A percentile compares a stretch with the other conserved stretches of the same genome.
phyloP scores from a whole-genome alignment of 495 filamentous ascomycete species.

The Hypoxylon fuscum region DNA sequence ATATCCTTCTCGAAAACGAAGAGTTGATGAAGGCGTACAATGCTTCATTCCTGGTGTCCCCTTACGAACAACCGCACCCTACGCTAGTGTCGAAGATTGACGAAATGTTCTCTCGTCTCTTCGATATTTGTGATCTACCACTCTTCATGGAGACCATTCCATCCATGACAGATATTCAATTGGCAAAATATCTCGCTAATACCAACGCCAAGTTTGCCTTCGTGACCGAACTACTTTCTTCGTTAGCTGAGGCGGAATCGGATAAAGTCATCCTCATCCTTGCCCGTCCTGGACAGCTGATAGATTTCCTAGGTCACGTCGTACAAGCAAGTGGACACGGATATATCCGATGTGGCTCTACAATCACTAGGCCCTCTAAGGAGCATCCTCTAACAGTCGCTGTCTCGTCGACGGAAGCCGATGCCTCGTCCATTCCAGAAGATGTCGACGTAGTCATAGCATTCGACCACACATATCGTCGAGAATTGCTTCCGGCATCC shows the following conservation, averaged over 20 bases:
- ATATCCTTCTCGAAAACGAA: conserved; percentile 47
- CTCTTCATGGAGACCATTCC: conserved; percentile 47
- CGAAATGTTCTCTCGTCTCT: conserved; percentile 47
- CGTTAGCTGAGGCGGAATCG: conserved; percentile 37
- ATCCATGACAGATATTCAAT: conserved; percentile 39
- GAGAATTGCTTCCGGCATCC: conserved; percentile 18
- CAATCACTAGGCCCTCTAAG: conserved; percentile 24
- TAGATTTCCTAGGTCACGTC: conserved; percentile 51
- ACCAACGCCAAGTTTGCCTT: conserved; percentile 59
- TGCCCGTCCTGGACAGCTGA: conserved; percentile 46
- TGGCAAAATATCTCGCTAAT: conserved; percentile 49
- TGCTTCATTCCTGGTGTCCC: conserved; percentile 36
- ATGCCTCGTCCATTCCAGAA: conserved; percentile 24
- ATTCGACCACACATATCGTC: conserved; percentile 52
- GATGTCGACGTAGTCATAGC: conserved; percentile 50
- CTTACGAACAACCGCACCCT: conserved; percentile 38
- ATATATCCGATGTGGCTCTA: conserved; percentile 39
- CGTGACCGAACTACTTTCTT: conserved; percentile 51
- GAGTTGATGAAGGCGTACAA: conserved; percentile 47
- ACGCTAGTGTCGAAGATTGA: conserved; percentile 46
- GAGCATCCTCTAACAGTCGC: conserved; percentile 30
- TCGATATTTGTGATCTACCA: conserved; percentile 55
- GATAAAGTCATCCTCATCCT: conserved; percentile 52
- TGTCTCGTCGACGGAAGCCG: conserved; percentile 36
- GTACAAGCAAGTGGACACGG: conserved; percentile 41